Percentiles rank a stretch among this genome's conserved stretches.
These are phyloP conservation scores for Pseudogymnoascus sp. DNA, from an alignment of 2,329 filamentous ascomycete genomes.

Conservation along the genomic window DNA sequence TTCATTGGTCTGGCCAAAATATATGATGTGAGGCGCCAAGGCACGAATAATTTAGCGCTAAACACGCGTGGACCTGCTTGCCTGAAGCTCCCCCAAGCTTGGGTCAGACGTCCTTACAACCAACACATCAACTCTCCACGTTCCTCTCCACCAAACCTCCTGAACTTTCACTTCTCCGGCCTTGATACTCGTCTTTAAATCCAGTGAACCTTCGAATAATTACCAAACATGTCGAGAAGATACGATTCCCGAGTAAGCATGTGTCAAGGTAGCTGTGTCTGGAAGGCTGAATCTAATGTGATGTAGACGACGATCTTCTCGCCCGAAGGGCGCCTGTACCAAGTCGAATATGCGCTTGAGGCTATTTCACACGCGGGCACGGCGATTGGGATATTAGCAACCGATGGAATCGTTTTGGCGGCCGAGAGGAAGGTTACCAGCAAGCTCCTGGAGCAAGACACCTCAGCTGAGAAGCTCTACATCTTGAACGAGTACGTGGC, in stretches of 20 bases:
- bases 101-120: constrained; percentile 1
- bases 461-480: constrained; percentile 98
- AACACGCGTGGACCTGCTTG: constrained; percentile 13
- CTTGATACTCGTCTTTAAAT: constrained; percentile 6
- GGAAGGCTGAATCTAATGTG: constrained; percentile 17
- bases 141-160: not conserved
- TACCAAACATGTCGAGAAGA: constrained; percentile 73
- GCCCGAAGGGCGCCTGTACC: constrained; percentile 93
- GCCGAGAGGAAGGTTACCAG: constrained; percentile 98
- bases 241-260: constrained; percentile 87
- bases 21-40: constrained; percentile 8
- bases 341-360: constrained; percentile 98
- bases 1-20: constrained; percentile 1
- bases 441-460: constrained; percentile 98
- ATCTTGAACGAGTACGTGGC: constrained; percentile 84
- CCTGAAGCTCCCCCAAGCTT: constrained; percentile 13
- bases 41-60: constrained; percentile 10
- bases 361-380: constrained; percentile 98
- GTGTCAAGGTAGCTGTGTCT: constrained; percentile 12
- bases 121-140: constrained; percentile 3
- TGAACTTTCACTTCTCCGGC: constrained; percentile 9
- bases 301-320: constrained; percentile 98
- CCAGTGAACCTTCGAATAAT: constrained; percentile 6
- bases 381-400: constrained; percentile 89
- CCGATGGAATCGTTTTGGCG: constrained; percentile 96